Base-by-base conservation (phyloP, 2,329 filamentous ascomycete species). In the Phaeosphaeria sp. region DNA sequence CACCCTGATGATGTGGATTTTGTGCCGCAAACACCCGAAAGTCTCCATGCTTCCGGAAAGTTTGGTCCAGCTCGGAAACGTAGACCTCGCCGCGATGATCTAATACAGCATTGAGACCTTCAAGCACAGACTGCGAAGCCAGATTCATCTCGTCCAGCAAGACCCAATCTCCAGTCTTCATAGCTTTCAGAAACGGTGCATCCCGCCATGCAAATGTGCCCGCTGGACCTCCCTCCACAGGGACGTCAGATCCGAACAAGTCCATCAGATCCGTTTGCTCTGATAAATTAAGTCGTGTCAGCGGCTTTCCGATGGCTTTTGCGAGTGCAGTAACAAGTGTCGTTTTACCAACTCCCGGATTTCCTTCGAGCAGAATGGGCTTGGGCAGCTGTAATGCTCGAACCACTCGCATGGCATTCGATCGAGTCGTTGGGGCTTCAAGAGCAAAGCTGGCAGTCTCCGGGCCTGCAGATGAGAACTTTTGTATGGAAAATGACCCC, bases 211-310 rank as follows among this genome's bases (percentile, higher is more conserved):
- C 90, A 72, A 99, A 99, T 58, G 91, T 90, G 1, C 95, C 95
- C 7, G 93, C 90, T 69, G 91, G 88, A 0, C 90, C 92, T n/a
- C 93, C 93, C 78, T 98, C 95, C 3, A 97, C 89, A 0, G 95
- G 95, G 7, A 97, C 92, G 79, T 99, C 95, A 0, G 94, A 97
- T 58, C 95, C 95, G 74, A 99, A 99, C 0, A 99, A 82, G 74
- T 99, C 95, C 85, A 98, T 97, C 50, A 99, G 81, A 77, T 99
- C 95, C 0, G 96, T 99, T 78, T 99, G 95, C 68, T 99, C 95
- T 0, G 95, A 98, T 58, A 99, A 82, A 72, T 99, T 99, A 78
- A 99, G 97, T 68, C 95, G 87, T 0, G 93, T 97, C 62, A 99
- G 80, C 7, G 91, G 90, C 60, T 89, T 89, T 5, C 93, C 92